These are phyloP conservation scores for Nymphaea thermarum DNA, from an alignment of 164 flowering plant genomes.

Conservation along the genomic window DNA sequence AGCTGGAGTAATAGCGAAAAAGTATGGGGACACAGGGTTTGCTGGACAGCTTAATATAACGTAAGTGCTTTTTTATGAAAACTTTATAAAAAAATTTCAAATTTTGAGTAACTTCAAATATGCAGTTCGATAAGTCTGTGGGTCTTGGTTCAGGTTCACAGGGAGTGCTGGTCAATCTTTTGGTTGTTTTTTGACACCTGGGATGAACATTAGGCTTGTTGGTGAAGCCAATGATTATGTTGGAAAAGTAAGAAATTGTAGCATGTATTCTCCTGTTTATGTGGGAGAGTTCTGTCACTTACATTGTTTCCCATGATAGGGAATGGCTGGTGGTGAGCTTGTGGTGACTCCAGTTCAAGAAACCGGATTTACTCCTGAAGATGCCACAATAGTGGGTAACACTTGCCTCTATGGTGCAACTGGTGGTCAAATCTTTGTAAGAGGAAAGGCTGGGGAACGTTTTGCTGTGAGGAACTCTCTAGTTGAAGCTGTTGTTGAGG, in stretches of 20 bases:
- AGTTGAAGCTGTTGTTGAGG: slow-evolving; percentile 92
- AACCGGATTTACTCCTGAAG: slow-evolving; percentile 80
- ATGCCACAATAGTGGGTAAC: slow-evolving; percentile 92
- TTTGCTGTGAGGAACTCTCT: slow-evolving; percentile 98
- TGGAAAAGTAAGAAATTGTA: slow-evolving; percentile 55
- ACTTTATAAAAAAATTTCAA: background rate
- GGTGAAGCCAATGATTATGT: slow-evolving; percentile 99
- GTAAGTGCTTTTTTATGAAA: slow-evolving; percentile 27
- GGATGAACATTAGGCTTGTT: slow-evolving; percentile 86
- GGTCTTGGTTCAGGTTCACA: slow-evolving; percentile 38
- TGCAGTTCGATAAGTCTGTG: background rate
- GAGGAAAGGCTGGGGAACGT: slow-evolving; percentile 97
- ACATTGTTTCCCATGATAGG: slow-evolving; percentile 23
- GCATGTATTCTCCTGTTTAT: background rate
- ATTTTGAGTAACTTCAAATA: background rate
- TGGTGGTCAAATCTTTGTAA: slow-evolving; percentile 85
- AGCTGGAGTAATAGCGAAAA: slow-evolving; percentile 88
- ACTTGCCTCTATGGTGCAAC: slow-evolving; percentile 98
- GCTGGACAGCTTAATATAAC: slow-evolving; percentile 92
- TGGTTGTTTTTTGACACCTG: slow-evolving; percentile 87
- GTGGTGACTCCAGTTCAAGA: slow-evolving; percentile 75
- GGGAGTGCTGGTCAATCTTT: slow-evolving; percentile 99
- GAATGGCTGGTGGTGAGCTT: slow-evolving; percentile 97
- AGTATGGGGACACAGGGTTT: slow-evolving; percentile 97
- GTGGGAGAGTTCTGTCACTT: background rate